A percentile compares a stretch with the other conserved stretches of the same genome.
These are phyloP conservation scores for Albifimbria verrucaria DNA, from an alignment of 2,329 filamentous ascomycete genomes.

Conservation along the genomic window DNA sequence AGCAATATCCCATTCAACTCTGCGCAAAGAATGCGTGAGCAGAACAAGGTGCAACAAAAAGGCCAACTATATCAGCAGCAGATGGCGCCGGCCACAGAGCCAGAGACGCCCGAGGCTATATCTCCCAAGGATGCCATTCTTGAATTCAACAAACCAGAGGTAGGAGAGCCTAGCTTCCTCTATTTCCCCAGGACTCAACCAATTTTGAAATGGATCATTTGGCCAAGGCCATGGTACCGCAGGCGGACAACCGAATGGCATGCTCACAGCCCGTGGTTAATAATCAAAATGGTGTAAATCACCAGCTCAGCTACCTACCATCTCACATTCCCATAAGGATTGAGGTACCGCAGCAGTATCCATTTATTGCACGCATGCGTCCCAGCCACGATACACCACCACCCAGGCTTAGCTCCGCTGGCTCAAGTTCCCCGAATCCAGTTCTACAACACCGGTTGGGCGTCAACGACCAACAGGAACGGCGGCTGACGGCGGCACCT, in stretches of 20 bases:
- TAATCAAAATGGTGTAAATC: constrained; percentile 10
- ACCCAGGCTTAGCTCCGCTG: too few relatives aligned
- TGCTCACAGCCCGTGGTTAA: constrained; percentile 17
- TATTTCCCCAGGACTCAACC: constrained; percentile 64
- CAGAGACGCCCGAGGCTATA: constrained; percentile 72
- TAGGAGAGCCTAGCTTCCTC: too few relatives aligned
- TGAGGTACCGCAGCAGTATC: too few relatives aligned
- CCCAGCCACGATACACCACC: too few relatives aligned
- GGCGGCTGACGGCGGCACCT: too few relatives aligned
- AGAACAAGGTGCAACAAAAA: constrained; percentile 59
- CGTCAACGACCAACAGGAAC: too few relatives aligned
- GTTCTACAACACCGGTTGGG: too few relatives aligned
- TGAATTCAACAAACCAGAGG: constrained; percentile 76
- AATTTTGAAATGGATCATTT: constrained; percentile 40
- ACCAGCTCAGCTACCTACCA: constrained; percentile 23
- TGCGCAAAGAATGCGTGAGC: too few relatives aligned
- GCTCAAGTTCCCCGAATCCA: too few relatives aligned
- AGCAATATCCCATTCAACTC: too few relatives aligned
- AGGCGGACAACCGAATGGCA: constrained; percentile 14
- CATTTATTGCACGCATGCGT: too few relatives aligned
- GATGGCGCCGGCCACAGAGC: constrained; percentile 35
- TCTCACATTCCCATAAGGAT: too few relatives aligned
- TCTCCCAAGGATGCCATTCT: constrained; percentile 90
- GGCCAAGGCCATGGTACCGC: constrained; percentile 26
- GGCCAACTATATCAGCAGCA: constrained; percentile 43